Conservation (phyloP, 352 stramenopile species). For the Stramenopiles sp. region DNA sequence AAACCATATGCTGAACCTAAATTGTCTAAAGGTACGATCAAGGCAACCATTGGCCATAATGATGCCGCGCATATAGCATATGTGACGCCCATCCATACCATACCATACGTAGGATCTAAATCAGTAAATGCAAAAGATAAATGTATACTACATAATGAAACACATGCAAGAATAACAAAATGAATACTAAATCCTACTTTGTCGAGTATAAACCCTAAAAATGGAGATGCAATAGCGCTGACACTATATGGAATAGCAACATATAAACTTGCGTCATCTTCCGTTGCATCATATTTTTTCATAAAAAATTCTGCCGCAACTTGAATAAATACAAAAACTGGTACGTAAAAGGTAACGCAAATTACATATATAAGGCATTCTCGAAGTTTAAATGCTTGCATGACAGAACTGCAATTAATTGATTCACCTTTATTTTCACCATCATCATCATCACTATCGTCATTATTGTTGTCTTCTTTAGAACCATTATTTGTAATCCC, state of each 20-base stretch:
- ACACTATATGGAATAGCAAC: slow-evolving; percentile 80
- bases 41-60: slow-evolving; percentile 68
- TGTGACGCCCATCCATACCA: slow-evolving; percentile 64
- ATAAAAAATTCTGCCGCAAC: slow-evolving; percentile 68
- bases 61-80: slow-evolving; percentile 74
- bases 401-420: background rate
- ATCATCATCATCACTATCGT: too few species aligned
- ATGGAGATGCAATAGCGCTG: slow-evolving; percentile 55
- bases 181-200: slow-evolving; percentile 51
- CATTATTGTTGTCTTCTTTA: too few species aligned
- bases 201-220: slow-evolving; percentile 70
- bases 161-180: slow-evolving; percentile 44
- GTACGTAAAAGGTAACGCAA: slow-evolving; percentile 72
- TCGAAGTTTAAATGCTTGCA: background rate
- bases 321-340: slow-evolving; percentile 78
- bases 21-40: slow-evolving; percentile 58
- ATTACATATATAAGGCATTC: background rate
- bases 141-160: slow-evolving; percentile 55
- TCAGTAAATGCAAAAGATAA: slow-evolving; percentile 45
- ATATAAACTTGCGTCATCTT: slow-evolving; percentile 37
- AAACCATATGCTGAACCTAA: slow-evolving; percentile 70
- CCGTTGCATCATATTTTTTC: slow-evolving; percentile 43
- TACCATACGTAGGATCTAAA: slow-evolving; percentile 45
- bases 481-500: too few species aligned
- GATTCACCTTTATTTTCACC: background rate